phyloP scores from a whole-genome alignment of 2,329 filamentous ascomycete species.

The Penicillium sclerotiorum region DNA sequence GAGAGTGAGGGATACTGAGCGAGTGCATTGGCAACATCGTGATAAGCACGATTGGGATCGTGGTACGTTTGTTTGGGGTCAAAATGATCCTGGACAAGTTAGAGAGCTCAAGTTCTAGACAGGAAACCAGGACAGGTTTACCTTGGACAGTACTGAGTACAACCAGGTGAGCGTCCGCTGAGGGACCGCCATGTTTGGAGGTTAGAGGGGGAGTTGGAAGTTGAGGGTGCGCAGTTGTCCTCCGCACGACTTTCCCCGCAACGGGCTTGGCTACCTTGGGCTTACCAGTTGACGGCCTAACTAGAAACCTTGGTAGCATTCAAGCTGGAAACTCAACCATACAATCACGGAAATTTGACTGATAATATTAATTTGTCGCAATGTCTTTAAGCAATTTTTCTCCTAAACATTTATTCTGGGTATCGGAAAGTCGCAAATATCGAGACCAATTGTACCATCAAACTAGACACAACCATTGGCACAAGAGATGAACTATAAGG shows the following conservation, averaged over 20 bases:
- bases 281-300: background rate
- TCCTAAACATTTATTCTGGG: too few species aligned
- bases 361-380: too few species aligned
- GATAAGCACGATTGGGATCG: conserved; percentile 90
- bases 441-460: too few species aligned
- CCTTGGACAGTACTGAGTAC: conserved; percentile 83
- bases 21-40: conserved; percentile 82
- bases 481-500: too few species aligned
- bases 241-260: conserved; percentile 21
- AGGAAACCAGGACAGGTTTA: conserved; percentile 38
- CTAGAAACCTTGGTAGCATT: background rate
- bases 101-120: background rate
- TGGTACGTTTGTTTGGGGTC: conserved; percentile 74
- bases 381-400: too few species aligned
- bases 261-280: conserved; percentile 12
- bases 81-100: conserved; percentile 36
- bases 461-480: too few species aligned
- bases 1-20: conserved; percentile 77
- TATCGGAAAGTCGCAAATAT: too few species aligned
- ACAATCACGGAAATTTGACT: too few species aligned
- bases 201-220: conserved; percentile 9
- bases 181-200: conserved; percentile 62
- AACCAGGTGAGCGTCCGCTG: conserved; percentile 94
- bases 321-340: background rate
- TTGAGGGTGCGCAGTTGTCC: conserved; percentile 11